phyloP scores from a whole-genome alignment of 768 basidiomycete species.

The Mycena floridula region DNA sequence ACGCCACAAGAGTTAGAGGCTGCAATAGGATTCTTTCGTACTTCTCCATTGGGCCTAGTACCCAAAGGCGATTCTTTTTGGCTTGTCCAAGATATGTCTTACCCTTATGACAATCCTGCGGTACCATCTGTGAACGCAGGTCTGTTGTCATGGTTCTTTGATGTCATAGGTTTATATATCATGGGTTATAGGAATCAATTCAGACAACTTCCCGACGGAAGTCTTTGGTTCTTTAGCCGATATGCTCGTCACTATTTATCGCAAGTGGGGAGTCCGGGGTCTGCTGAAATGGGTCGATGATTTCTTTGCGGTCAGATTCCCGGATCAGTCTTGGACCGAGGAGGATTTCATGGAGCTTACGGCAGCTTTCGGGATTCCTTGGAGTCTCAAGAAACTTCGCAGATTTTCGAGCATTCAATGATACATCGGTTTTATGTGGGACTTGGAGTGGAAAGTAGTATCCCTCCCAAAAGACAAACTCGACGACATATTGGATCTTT shows the following conservation, averaged over 20 bases:
- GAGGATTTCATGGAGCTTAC: conserved; percentile 21
- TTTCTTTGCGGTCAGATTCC: conserved; percentile 22
- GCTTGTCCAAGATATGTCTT: conserved; percentile 29
- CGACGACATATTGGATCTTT: conserved; percentile 1
- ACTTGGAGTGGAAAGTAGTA: conserved; percentile 16
- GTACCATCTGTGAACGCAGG: conserved; percentile 23
- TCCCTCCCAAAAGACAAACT: conserved; percentile 19
- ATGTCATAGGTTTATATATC: conserved; percentile 32
- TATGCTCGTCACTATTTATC: conserved; percentile 30
- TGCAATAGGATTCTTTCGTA: conserved; percentile 33
- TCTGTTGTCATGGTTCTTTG: conserved; percentile 23
- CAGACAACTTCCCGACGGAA: conserved; percentile 20
- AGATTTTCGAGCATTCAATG: conserved; percentile 14
- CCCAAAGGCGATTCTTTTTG: conserved; percentile 25
- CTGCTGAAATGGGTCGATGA: conserved; percentile 26
- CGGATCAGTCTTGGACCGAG: conserved; percentile 27
- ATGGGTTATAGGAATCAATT: conserved; percentile 14
- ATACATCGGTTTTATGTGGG: conserved; percentile 31
- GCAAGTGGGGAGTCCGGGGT: conserved; percentile 29
- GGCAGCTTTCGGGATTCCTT: conserved; percentile 20
- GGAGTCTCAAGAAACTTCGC: conserved; percentile 21
- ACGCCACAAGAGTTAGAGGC: conserved; percentile 17
- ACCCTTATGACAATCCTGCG: conserved; percentile 15
- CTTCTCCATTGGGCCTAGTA: conserved; percentile 33
- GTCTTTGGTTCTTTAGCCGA: conserved; percentile 29